A percentile compares a stretch with the other conserved stretches of the same genome.
phyloP scores from a whole-genome alignment of 345 rosid genomes.

The Acer negundo region DNA sequence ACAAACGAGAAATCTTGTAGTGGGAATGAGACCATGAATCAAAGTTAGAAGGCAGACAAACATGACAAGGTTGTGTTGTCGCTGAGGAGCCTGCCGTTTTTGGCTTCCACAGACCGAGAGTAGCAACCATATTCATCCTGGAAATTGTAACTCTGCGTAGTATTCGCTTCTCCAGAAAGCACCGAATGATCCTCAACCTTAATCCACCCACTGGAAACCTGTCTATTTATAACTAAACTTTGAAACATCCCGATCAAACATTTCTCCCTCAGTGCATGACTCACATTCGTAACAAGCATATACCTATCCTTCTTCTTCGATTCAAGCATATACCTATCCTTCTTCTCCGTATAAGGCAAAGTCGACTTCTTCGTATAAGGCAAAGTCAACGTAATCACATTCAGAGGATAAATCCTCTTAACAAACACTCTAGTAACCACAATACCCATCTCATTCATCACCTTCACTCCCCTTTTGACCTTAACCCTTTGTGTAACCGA shows the following conservation, averaged over 20 bases:
- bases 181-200: constrained; percentile 69
- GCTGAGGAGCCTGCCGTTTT: constrained; percentile 39
- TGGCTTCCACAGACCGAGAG: constrained; percentile 38
- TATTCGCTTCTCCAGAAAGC: constrained; percentile 52
- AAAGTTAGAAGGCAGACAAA: constrained; percentile 23
- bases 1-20: background rate
- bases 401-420: constrained; percentile 53
- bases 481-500: constrained; percentile 47
- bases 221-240: constrained; percentile 40
- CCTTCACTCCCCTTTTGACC: constrained; percentile 39
- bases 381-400: constrained; percentile 47
- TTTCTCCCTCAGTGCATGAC: constrained; percentile 50
- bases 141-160: constrained; percentile 51
- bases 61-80: constrained; percentile 52
- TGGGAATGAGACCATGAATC: background rate
- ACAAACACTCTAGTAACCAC: constrained; percentile 22
- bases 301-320: constrained; percentile 20
- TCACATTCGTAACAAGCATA: constrained; percentile 59
- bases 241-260: constrained; percentile 28
- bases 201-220: constrained; percentile 79
- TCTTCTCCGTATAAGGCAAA: constrained; percentile 28
- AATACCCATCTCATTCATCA: constrained; percentile 35
- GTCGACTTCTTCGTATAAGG: constrained; percentile 32
- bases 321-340: background rate
- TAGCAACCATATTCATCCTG: constrained; percentile 54